Conservation (phyloP, 163 green algal genomes). For the Volvox carteri region DNA sequence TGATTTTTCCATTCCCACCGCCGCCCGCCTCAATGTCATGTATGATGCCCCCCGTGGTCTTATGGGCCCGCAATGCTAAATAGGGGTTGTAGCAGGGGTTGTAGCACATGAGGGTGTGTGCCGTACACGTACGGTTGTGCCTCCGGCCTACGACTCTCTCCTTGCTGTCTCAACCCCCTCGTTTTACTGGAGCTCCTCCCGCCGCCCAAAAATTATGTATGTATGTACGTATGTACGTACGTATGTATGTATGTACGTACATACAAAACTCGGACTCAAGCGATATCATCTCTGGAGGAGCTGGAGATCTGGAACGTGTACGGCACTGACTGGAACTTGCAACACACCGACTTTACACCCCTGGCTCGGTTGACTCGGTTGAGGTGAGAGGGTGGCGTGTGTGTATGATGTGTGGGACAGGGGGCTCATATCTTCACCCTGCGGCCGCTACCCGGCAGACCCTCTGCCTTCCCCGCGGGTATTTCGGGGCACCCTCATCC, state of each 20-base stretch:
- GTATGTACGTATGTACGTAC: not conserved
- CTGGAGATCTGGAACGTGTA: constrained; percentile 53
- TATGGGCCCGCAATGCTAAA: too few relatives aligned
- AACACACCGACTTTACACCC: not conserved
- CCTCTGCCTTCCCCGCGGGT: too few relatives aligned
- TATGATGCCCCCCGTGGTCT: too few relatives aligned
- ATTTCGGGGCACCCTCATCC: not conserved
- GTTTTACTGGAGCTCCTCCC: not conserved
- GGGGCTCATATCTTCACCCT: not conserved
- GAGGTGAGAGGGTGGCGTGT: not conserved
- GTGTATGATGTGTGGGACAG: not conserved
- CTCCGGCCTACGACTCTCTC: not conserved
- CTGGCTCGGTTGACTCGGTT: constrained; percentile 10
- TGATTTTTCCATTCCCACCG: too few relatives aligned
- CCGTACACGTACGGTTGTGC: not conserved
- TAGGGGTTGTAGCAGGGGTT: too few relatives aligned
- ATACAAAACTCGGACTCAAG: not conserved
- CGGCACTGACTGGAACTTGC: constrained; percentile 26
- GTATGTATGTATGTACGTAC: not conserved
- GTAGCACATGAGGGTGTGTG: too few relatives aligned
- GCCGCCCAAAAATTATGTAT: not conserved
- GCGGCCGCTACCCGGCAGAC: too few relatives aligned
- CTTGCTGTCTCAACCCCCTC: not conserved
- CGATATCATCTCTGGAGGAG: constrained; percentile 26
- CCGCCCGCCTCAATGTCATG: too few relatives aligned